Percentiles rank a stretch among this genome's conserved stretches.
These are phyloP conservation scores for Candida endomychidarum DNA, from an alignment of 805 yeast species.

Conservation along the genomic window DNA sequence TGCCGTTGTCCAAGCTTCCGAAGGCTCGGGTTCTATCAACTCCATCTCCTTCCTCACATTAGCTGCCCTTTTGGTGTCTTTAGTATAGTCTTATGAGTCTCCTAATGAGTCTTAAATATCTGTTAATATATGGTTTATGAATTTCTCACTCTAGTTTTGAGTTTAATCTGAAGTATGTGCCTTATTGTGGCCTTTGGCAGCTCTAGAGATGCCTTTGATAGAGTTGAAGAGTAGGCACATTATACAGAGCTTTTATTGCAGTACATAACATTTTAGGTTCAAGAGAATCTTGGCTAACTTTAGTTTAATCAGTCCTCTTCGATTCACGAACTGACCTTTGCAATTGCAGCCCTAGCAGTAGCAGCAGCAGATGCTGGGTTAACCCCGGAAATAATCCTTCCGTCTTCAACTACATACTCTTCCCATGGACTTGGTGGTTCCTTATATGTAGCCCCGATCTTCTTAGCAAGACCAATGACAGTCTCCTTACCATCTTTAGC, in stretches of 20 bases:
- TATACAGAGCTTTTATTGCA: too few species aligned
- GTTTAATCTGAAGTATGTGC: too few species aligned
- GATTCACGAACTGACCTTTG: too few species aligned
- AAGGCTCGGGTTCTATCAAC: slow-evolving; percentile 9
- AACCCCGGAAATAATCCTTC: slow-evolving; percentile 61
- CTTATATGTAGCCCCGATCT: slow-evolving; percentile 44
- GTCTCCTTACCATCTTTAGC: slow-evolving; percentile 27
- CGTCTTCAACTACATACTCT: slow-evolving; percentile 52
- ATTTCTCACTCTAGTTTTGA: too few species aligned
- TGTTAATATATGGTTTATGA: too few species aligned
- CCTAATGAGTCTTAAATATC: too few species aligned
- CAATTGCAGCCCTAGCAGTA: slow-evolving; percentile 44
- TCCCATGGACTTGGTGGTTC: slow-evolving; percentile 54
- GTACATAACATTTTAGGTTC: too few species aligned
- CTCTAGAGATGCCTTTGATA: too few species aligned
- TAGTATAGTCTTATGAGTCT: slow-evolving; percentile 1
- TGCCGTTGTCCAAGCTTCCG: slow-evolving; percentile 1
- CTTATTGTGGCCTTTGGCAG: too few species aligned
- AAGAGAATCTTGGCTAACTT: too few species aligned
- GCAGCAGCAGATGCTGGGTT: slow-evolving; percentile 59
- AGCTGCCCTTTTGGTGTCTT: not conserved
- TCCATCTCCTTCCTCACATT: slow-evolving; percentile 10
- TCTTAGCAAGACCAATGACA: slow-evolving; percentile 37
- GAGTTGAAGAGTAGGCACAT: too few species aligned
- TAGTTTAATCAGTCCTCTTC: too few species aligned